Percentiles rank a stretch among this genome's conserved stretches.
Evolutionary conservation across 805 yeast genomes (phyloP).

Genomic region (Lipomyces oligophaga): DNA sequence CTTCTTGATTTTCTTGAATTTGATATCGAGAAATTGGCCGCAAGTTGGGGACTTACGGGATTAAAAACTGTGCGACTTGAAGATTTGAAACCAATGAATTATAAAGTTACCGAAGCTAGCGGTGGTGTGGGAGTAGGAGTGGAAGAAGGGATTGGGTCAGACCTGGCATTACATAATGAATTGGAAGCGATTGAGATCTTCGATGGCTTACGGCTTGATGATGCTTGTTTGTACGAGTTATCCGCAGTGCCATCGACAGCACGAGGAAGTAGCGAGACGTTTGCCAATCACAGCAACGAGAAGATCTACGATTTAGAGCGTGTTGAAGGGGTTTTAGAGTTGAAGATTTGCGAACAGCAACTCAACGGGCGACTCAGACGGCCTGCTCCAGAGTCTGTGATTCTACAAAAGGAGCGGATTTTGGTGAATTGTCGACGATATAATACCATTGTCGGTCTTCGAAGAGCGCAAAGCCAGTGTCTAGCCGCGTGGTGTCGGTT

Average conservation of each 20-base stretch:
- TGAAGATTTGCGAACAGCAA: constrained; percentile 32
- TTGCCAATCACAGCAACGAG: background rate
- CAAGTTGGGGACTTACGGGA: constrained; percentile 13
- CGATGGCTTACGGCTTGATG: constrained; percentile 8
- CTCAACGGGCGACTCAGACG: constrained; percentile 4
- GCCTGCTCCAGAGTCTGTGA: constrained; percentile 5
- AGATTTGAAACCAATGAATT: background rate
- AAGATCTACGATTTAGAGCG: constrained; percentile 20
- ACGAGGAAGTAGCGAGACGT: constrained; percentile 1
- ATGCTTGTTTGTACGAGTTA: constrained; percentile 10
- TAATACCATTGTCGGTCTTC: constrained; percentile 20
- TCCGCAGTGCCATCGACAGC: constrained; percentile 12
- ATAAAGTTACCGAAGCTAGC: background rate
- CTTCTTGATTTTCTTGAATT: constrained; percentile 70
- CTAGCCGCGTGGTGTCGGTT: constrained; percentile 81
- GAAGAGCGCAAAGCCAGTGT: constrained; percentile 52
- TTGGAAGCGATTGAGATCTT: background rate
- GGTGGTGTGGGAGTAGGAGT: background rate
- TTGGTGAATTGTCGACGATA: constrained; percentile 9
- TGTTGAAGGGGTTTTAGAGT: constrained; percentile 22
- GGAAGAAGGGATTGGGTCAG: background rate
- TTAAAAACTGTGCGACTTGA: constrained; percentile 2
- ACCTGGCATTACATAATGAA: background rate
- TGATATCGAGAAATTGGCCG: constrained; percentile 30
- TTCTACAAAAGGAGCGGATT: constrained; percentile 4